Evolutionary conservation across 2,329 filamentous ascomycete species (phyloP).

Genomic region (Ascomycota sp.): DNA sequence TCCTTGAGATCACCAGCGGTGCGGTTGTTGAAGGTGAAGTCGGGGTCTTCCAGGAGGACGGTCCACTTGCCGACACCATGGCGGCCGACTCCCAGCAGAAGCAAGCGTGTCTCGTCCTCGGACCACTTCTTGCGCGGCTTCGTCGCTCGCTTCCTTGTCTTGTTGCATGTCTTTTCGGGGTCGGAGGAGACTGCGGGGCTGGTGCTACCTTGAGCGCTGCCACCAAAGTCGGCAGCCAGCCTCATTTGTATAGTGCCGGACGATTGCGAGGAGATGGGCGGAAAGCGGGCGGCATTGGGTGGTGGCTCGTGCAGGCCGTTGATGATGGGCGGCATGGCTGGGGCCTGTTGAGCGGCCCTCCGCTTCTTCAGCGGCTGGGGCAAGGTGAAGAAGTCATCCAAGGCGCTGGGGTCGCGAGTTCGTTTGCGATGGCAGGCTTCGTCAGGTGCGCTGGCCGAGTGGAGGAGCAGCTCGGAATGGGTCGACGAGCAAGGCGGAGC

Average conservation of each 20-base stretch:
- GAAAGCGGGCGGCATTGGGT: constrained; percentile 39
- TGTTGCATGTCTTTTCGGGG: constrained; percentile 12
- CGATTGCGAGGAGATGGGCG: constrained; percentile 37
- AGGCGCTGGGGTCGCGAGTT: constrained; percentile 23
- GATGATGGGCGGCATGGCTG: constrained; percentile 41
- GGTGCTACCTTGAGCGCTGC: constrained; percentile 10
- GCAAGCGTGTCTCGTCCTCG: constrained; percentile 41
- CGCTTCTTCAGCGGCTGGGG: constrained; percentile 46
- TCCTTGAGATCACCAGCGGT: constrained; percentile 45
- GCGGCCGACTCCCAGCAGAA: constrained; percentile 38
- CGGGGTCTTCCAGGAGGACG: constrained; percentile 38
- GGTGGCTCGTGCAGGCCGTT: constrained; percentile 43
- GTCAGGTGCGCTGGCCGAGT: constrained; percentile 20
- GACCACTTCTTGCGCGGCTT: constrained; percentile 44
- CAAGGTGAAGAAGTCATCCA: constrained; percentile 43
- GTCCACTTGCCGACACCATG: constrained; percentile 48
- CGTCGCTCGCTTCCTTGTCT: constrained; percentile 30
- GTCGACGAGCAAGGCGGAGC: constrained; percentile 19
- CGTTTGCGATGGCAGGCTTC: constrained; percentile 33
- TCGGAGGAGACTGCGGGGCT: constrained; percentile 8
- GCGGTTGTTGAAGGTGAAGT: constrained; percentile 39
- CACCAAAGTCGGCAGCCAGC: constrained; percentile 20
- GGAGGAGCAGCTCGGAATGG: constrained; percentile 25
- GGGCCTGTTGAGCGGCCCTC: constrained; percentile 33
- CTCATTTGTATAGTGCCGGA: constrained; percentile 25